These are phyloP conservation scores for Camellia japonica DNA, from an alignment of 148 eudicot genomes.

Conservation along the genomic window DNA sequence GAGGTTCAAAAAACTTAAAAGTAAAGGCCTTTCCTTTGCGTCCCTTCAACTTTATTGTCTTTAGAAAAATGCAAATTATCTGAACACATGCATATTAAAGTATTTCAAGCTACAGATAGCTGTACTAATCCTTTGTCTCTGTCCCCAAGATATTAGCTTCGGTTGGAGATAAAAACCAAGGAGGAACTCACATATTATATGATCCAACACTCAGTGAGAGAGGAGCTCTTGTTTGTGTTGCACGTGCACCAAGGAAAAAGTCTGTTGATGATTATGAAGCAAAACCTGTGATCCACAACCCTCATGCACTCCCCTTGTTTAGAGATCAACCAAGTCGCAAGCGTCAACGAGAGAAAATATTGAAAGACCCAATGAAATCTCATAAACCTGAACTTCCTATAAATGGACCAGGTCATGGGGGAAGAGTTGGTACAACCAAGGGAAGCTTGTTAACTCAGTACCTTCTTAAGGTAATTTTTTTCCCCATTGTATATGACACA, in stretches of 20 bases:
- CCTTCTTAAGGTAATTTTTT: constrained; percentile 79
- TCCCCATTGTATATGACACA: neutral
- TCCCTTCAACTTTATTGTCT: neutral
- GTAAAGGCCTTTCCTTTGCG: neutral
- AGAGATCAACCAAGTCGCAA: constrained; percentile 97
- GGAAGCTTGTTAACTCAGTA: constrained; percentile 96
- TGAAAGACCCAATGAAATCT: constrained; percentile 89
- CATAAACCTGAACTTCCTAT: constrained; percentile 96
- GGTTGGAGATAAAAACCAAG: constrained; percentile 80
- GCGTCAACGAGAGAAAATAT: constrained; percentile 83
- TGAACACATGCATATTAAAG: neutral
- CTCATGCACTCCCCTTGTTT: constrained; percentile 92
- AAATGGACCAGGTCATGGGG: constrained; percentile 94
- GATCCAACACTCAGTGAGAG: constrained; percentile 90
- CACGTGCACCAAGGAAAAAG: constrained; percentile 92
- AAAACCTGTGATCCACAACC: constrained; percentile 87
- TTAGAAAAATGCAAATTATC: neutral
- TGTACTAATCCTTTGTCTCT: neutral
- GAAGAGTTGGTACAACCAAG: constrained; percentile 86
- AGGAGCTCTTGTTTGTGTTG: constrained; percentile 98
- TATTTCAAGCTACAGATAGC: neutral
- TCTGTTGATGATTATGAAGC: constrained; percentile 83
- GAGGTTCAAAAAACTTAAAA: neutral
- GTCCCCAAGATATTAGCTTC: constrained; percentile 68
- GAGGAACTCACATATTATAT: constrained; percentile 87